Percentiles rank a stretch among this genome's conserved stretches.
Evolutionary conservation across 352 stramenopile species (phyloP).

Genomic region (Globisporangium orthogonon): DNA sequence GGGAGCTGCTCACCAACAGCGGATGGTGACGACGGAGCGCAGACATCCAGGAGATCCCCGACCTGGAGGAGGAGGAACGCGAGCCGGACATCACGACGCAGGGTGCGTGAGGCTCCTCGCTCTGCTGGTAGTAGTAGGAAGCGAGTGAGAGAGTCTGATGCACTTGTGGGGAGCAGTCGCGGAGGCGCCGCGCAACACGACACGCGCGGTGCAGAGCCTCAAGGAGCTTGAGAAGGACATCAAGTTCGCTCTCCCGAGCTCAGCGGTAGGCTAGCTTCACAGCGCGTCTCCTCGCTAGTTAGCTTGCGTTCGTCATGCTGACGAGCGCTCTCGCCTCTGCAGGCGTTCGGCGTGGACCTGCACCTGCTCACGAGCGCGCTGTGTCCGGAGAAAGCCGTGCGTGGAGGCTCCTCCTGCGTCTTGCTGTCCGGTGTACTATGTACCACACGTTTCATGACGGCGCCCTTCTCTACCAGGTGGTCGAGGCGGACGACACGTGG

Average conservation of each 20-base stretch:
- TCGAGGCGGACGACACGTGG: constrained; percentile 63
- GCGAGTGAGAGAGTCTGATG: too few species aligned
- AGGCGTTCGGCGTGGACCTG: constrained; percentile 61
- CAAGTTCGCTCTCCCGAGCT: constrained; percentile 63
- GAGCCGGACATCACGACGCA: constrained; percentile 70
- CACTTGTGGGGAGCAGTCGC: constrained; percentile 27
- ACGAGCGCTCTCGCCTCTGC: neutral
- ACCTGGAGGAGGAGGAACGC: constrained; percentile 77
- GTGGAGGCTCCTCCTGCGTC: neutral
- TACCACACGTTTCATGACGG: too few species aligned
- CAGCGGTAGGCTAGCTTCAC: constrained; percentile 20
- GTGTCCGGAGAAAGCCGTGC: constrained; percentile 65
- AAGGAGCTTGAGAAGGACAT: constrained; percentile 78
- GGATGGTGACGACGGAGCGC: neutral
- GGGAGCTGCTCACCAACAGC: too few species aligned
- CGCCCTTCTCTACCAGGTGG: constrained; percentile 25
- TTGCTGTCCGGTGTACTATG: too few species aligned
- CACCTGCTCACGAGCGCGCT: constrained; percentile 58
- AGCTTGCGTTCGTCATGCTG: neutral
- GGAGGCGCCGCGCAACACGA: constrained; percentile 71
- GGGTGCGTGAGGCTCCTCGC: constrained; percentile 11
- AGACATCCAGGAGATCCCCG: constrained; percentile 79
- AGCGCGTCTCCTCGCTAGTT: neutral
- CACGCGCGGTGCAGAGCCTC: constrained; percentile 56
- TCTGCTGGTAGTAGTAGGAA: too few species aligned